phyloP scores from a whole-genome alignment of 225 moss, liverwort and hornwort species.

The Thuidium tamariscinum region DNA sequence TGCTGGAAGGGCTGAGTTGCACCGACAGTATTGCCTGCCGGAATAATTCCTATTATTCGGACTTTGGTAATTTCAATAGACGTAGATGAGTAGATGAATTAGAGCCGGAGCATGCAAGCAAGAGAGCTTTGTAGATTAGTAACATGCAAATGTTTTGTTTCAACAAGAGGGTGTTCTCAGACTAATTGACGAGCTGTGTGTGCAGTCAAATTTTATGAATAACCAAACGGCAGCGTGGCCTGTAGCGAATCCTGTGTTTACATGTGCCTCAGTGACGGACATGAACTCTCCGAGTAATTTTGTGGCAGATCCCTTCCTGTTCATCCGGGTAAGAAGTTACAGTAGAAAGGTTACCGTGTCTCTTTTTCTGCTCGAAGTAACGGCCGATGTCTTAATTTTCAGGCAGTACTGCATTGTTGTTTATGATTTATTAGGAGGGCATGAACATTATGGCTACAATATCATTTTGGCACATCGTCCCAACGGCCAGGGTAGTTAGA shows the following conservation, averaged over 20 bases:
- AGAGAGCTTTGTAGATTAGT: neutral
- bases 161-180: neutral
- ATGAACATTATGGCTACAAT: neutral
- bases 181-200: neutral
- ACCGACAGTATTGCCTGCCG: neutral
- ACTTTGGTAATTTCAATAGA: neutral
- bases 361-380: neutral
- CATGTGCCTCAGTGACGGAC: conserved; percentile 70
- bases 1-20: neutral
- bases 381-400: neutral
- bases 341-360: neutral
- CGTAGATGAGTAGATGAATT: neutral
- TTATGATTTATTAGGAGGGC: neutral
- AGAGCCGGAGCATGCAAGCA: neutral
- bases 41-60: neutral
- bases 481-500: neutral
- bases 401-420: neutral
- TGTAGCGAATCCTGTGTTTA: conserved; percentile 79
- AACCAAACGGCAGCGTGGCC: conserved; percentile 76
- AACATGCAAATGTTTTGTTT: neutral
- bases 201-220: conserved; percentile 49
- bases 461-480: neutral
- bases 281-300: conserved; percentile 71
- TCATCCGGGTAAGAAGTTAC: conserved; percentile 33
- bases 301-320: conserved; percentile 91